Conservation (phyloP, 2,329 filamentous ascomycete species). For the Paraphaeosphaeria minitans region DNA sequence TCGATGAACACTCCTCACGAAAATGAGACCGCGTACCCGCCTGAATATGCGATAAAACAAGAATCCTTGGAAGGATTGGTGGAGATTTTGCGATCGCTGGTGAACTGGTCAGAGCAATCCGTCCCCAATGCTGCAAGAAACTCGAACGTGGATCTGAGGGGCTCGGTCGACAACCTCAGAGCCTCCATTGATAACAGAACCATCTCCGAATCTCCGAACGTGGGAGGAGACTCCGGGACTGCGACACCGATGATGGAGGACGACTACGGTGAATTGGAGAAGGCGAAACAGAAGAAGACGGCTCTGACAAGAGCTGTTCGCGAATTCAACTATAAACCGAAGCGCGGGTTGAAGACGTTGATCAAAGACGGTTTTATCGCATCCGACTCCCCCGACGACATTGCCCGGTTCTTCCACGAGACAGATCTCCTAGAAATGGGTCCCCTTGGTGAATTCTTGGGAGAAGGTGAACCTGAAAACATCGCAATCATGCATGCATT, state of each 20-base stretch:
- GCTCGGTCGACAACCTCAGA: slow-evolving; percentile 65
- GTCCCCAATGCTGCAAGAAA: slow-evolving; percentile 56
- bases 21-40: slow-evolving; percentile 73
- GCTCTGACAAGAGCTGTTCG: slow-evolving; percentile 86
- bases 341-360: slow-evolving; percentile 85
- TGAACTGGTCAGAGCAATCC: slow-evolving; percentile 86
- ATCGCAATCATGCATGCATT: slow-evolving; percentile 99
- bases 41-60: slow-evolving; percentile 90
- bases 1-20: slow-evolving; percentile 66
- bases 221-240: slow-evolving; percentile 56
- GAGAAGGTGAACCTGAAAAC: slow-evolving; percentile 90
- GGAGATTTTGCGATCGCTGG: slow-evolving; percentile 84
- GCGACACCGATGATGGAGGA: slow-evolving; percentile 67
- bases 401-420: slow-evolving; percentile 79
- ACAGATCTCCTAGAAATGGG: slow-evolving; percentile 90
- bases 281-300: slow-evolving; percentile 91
- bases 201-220: slow-evolving; percentile 64
- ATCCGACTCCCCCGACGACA: slow-evolving; percentile 77
- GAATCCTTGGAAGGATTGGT: slow-evolving; percentile 87
- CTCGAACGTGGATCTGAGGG: slow-evolving; percentile 50
- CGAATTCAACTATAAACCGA: slow-evolving; percentile 98
- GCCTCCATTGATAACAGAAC: slow-evolving; percentile 77
- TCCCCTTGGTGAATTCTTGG: slow-evolving; percentile 90
- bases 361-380: slow-evolving; percentile 85
- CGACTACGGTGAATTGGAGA: slow-evolving; percentile 92